Evolutionary conservation across 768 basidiomycete species (phyloP).

Genomic region (Rubroboletus satanas): DNA sequence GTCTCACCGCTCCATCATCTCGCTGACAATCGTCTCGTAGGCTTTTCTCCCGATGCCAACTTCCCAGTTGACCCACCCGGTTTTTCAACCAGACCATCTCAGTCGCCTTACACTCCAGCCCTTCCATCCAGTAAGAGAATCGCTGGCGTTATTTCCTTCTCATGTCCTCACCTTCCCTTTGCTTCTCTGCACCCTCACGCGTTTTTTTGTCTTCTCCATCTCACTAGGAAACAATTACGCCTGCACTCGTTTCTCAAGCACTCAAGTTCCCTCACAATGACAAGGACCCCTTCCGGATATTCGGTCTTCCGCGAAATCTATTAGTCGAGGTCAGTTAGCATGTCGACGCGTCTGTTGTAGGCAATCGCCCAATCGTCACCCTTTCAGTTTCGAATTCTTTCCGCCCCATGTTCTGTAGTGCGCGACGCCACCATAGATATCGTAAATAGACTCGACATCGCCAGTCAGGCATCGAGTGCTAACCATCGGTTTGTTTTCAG

Average conservation of each 20-base stretch:
- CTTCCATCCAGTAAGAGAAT: slow-evolving; percentile 41
- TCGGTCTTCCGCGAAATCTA: slow-evolving; percentile 68
- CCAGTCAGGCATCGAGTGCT: slow-evolving; percentile 45
- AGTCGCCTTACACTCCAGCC: slow-evolving; percentile 36
- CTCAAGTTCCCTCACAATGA: slow-evolving; percentile 43
- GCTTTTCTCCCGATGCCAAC: slow-evolving; percentile 42
- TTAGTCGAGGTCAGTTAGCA: slow-evolving; percentile 60
- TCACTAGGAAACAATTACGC: slow-evolving; percentile 31
- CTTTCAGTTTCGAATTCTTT: slow-evolving; percentile 62
- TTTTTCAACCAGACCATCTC: slow-evolving; percentile 40
- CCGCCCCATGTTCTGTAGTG: slow-evolving; percentile 68
- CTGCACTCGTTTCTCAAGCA: slow-evolving; percentile 41
- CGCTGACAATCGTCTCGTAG: slow-evolving; percentile 22
- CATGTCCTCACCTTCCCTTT: not conserved
- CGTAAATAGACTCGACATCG: slow-evolving; percentile 48
- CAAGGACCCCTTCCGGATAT: slow-evolving; percentile 53
- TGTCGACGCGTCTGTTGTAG: not conserved
- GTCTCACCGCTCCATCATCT: not conserved
- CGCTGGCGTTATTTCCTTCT: not conserved
- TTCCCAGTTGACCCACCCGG: slow-evolving; percentile 35
- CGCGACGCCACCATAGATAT: slow-evolving; percentile 61
- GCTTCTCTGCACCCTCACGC: not conserved
- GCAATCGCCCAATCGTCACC: not conserved
- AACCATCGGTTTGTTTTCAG: slow-evolving; percentile 61
- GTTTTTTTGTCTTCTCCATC: not conserved